Percentiles rank a stretch among this genome's conserved stretches.
phyloP scores from a whole-genome alignment of 2,329 filamentous ascomycete genomes.

The Arthrobotrys sinensis region DNA sequence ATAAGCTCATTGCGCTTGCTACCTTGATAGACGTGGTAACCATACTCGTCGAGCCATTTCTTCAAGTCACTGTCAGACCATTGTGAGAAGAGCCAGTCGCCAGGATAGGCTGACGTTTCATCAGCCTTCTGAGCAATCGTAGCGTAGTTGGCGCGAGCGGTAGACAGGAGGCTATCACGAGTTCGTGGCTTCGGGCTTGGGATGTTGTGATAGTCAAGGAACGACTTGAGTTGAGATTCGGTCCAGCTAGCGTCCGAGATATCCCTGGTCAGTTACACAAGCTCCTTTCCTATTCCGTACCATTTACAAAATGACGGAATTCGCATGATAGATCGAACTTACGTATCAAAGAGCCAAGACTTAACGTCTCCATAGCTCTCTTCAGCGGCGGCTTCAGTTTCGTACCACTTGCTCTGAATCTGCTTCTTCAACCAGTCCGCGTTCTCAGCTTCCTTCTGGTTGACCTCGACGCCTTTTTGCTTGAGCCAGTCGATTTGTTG shows the following conservation, averaged over 20 bases:
- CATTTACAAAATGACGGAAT: conserved; percentile 42
- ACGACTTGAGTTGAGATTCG: conserved; percentile 92
- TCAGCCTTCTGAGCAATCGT: conserved; percentile 80
- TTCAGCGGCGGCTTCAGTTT: conserved; percentile 82
- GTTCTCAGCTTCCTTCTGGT: conserved; percentile 77
- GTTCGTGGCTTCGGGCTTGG: conserved; percentile 89
- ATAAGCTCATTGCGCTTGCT: conserved; percentile 88
- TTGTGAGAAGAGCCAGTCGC: conserved; percentile 85
- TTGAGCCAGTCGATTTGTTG: conserved; percentile 79
- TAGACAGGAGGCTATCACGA: conserved; percentile 84
- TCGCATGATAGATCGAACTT: conserved; percentile 64
- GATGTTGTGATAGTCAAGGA: conserved; percentile 89
- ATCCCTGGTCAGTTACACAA: conserved; percentile 51
- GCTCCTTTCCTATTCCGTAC: neutral
- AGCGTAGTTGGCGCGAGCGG: conserved; percentile 86
- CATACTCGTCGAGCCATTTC: conserved; percentile 90
- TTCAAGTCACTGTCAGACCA: conserved; percentile 75
- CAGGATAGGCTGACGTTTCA: conserved; percentile 87
- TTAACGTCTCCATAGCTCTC: conserved; percentile 80
- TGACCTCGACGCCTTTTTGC: conserved; percentile 79
- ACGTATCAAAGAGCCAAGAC: conserved; percentile 93
- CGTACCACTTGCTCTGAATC: conserved; percentile 82
- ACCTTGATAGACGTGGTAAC: conserved; percentile 87
- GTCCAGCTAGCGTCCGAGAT: conserved; percentile 76
- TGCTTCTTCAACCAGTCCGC: conserved; percentile 79